These are phyloP conservation scores for Phytophthora syringae DNA, from an alignment of 352 stramenopile species.

Conservation along the genomic window DNA sequence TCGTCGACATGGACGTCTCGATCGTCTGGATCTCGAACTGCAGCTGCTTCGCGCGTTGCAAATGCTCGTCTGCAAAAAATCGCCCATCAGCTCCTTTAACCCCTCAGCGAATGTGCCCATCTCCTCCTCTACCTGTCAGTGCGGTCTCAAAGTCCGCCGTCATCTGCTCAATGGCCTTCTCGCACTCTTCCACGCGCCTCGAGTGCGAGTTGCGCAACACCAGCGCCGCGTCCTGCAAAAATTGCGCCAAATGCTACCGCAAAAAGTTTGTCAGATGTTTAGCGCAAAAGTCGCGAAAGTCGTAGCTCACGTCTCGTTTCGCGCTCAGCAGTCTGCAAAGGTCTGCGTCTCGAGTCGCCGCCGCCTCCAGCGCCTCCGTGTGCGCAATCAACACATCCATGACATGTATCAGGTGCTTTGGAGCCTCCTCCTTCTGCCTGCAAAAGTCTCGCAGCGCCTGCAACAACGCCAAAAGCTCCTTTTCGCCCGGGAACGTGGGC, in stretches of 20 bases:
- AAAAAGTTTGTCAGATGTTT: background rate
- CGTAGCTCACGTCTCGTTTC: constrained; percentile 29
- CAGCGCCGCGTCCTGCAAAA: constrained; percentile 45
- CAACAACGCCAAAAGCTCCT: constrained; percentile 19
- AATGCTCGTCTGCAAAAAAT: constrained; percentile 35
- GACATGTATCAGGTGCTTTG: background rate
- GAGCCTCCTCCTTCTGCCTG: background rate
- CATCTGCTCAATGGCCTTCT: constrained; percentile 39
- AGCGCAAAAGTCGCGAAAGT: background rate
- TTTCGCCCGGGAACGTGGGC: constrained; percentile 24
- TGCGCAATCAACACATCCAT: background rate
- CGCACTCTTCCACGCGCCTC: constrained; percentile 32
- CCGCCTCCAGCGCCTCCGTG: constrained; percentile 5
- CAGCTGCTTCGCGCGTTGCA: constrained; percentile 45
- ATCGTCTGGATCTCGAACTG: constrained; percentile 47
- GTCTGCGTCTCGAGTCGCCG: background rate
- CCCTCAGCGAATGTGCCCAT: too few species aligned
- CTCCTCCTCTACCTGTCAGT: constrained; percentile 32
- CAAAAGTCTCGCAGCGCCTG: constrained; percentile 20
- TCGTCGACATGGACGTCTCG: constrained; percentile 53
- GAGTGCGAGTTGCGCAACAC: constrained; percentile 53
- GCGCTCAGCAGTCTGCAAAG: constrained; percentile 18
- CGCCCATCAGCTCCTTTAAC: too few species aligned
- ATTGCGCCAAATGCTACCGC: constrained; percentile 25
- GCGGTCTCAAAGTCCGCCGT: constrained; percentile 37